Percentiles rank a stretch among this genome's conserved stretches.
Evolutionary conservation across 495 filamentous ascomycete genomes (phyloP).

Genomic region (Pseudevernia furfuracea): DNA sequence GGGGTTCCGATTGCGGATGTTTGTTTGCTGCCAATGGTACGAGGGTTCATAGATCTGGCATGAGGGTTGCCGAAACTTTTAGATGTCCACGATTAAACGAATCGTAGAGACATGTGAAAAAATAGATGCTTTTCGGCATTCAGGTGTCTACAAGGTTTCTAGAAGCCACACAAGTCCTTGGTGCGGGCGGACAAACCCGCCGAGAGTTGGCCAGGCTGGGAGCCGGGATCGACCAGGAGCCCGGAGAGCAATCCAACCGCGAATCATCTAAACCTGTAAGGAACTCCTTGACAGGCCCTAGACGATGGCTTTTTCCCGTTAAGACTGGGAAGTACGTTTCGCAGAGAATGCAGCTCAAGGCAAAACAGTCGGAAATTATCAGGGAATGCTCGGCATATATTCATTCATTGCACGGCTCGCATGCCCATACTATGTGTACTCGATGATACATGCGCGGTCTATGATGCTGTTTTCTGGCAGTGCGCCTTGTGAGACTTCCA

Average conservation of each 20-base stretch:
- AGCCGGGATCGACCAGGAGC: neutral
- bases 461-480: conserved; percentile 29
- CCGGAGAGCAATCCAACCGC: too few species aligned
- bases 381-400: neutral
- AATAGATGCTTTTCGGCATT: neutral
- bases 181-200: neutral
- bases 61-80: neutral
- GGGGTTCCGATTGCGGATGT: neutral
- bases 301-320: too few species aligned
- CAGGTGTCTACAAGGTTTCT: neutral
- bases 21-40: neutral
- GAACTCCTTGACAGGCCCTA: too few species aligned
- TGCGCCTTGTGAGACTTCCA: conserved; percentile 49
- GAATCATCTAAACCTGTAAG: too few species aligned
- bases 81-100: neutral
- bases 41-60: neutral
- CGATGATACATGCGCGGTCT: neutral
- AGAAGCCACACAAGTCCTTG: neutral
- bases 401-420: neutral
- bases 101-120: neutral
- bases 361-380: too few species aligned
- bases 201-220: neutral
- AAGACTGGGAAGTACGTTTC: too few species aligned
- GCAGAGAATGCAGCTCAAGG: too few species aligned
- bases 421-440: neutral